A percentile compares a stretch with the other conserved stretches of the same genome.
Conservation (phyloP, 169 alveolate species). For the Cryptosporidium ryanae region DNA sequence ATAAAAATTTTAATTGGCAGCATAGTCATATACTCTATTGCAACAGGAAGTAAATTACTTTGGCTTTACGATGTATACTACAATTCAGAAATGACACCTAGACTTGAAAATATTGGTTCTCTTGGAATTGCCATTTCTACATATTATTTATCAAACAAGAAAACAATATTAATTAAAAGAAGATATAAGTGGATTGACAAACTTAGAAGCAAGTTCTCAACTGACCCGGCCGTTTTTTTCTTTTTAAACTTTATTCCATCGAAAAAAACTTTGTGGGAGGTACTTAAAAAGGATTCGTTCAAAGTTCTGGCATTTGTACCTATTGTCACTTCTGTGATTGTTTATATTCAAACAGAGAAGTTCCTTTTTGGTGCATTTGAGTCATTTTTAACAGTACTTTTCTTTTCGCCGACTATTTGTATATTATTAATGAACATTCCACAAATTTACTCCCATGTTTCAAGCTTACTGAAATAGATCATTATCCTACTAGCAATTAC, state of each 20-base stretch:
- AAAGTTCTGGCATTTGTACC: constrained; percentile 32
- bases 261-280: constrained; percentile 51
- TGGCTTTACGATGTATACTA: constrained; percentile 51
- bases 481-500: neutral
- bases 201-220: constrained; percentile 1
- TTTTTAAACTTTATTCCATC: constrained; percentile 43
- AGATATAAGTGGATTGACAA: constrained; percentile 36
- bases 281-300: constrained; percentile 42
- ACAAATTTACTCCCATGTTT: constrained; percentile 11
- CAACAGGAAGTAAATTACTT: constrained; percentile 55
- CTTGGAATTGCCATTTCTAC: constrained; percentile 33
- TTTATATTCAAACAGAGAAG: constrained; percentile 27
- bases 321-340: constrained; percentile 26
- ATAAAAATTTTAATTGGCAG: constrained; percentile 10
- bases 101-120: constrained; percentile 37
- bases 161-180: constrained; percentile 40
- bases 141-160: constrained; percentile 38
- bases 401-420: constrained; percentile 44
- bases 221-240: constrained; percentile 33
- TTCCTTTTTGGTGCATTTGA: constrained; percentile 68
- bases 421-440: constrained; percentile 41
- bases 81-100: constrained; percentile 41
- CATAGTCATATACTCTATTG: constrained; percentile 27
- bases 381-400: constrained; percentile 54
- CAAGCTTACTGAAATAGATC: neutral